phyloP scores from a whole-genome alignment of 2,329 filamentous ascomycete species.

The Penicillium crustosum region DNA sequence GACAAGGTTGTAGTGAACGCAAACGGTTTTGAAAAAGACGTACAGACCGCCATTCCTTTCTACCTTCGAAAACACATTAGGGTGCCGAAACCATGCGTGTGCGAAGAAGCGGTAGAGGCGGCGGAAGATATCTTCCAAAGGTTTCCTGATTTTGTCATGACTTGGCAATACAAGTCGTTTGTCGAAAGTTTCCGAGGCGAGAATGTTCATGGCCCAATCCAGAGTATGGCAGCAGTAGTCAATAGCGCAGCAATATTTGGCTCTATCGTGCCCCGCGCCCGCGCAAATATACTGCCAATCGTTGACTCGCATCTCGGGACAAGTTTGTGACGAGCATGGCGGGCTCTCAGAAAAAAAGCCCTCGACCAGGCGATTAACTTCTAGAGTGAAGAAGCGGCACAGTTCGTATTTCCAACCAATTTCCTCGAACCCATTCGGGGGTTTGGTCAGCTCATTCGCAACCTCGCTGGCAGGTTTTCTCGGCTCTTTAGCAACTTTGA shows the following conservation, averaged over 20 bases:
- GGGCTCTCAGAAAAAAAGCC: constrained; percentile 89
- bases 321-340: constrained; percentile 83
- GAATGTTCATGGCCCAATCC: constrained; percentile 93
- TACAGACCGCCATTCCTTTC: constrained; percentile 91
- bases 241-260: constrained; percentile 75
- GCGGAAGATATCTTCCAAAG: constrained; percentile 91
- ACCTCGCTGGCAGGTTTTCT: constrained; percentile 65
- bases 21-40: constrained; percentile 95
- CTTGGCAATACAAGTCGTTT: constrained; percentile 22
- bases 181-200: constrained; percentile 93
- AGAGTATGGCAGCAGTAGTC: constrained; percentile 99
- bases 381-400: constrained; percentile 90
- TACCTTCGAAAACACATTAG: constrained; percentile 90
- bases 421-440: constrained; percentile 77
- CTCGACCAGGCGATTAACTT: constrained; percentile 89
- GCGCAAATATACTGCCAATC: constrained; percentile 99
- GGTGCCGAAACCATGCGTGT: constrained; percentile 97
- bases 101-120: constrained; percentile 95
- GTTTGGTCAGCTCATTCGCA: constrained; percentile 72
- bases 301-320: constrained; percentile 95
- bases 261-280: neutral
- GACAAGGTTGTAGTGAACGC: constrained; percentile 80
- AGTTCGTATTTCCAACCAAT: constrained; percentile 97
- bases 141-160: constrained; percentile 45
- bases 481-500: constrained; percentile 59